Evolutionary conservation across 345 rosid species (phyloP), one percentile per base, ranked within the genome.

Genomic region (Microcos paniculata): DNA sequence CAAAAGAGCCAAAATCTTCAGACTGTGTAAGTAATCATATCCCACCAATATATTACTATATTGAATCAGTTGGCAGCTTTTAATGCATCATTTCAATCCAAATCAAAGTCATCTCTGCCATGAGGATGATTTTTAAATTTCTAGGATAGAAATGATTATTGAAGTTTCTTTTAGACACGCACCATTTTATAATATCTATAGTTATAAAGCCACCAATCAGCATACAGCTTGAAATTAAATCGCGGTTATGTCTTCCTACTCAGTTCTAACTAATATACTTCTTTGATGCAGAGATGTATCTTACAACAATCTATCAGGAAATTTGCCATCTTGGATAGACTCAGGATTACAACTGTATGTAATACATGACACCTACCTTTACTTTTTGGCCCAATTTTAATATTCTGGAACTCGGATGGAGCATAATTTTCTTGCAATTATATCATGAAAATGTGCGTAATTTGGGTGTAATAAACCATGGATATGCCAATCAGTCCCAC

Each of bases 211-310:
- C n/a, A n/a, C n/a, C n/a, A n/a, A n/a, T n/a, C n/a, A 40, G 46
- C 10, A 13, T 15, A 51, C 18, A 51, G 56, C 56, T n/a, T n/a
- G n/a, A n/a, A 55, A 15, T 55, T n/a, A 3, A 23, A 21, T 21
- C 28, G 28, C 21, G 28, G 33, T 52, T 16, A 52, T 19, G 1
- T 52, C 10, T 49, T 51, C 62, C 52, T 13, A 28, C 64, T 59
- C 69, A 64, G 7, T 35, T 64, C 19, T 9, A 0, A 2, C 69
- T 64, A 64, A 38, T 26, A 16, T 13, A 4, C 8, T 61, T 38
- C 53, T 73, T 28, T 57, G 16, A 11, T 61, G 81, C 87, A 84
- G 87, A 77, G 85, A 84, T 69, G 59, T 84, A 43, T 84, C 87
- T 8, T 82, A 77, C 76, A 84, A 84, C 73, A 28, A 30, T 15